Percentiles rank a stretch among this genome's conserved stretches.
These are phyloP conservation scores for Fusarium miscanthi DNA, from an alignment of 2,329 filamentous ascomycete genomes.

Conservation along the genomic window DNA sequence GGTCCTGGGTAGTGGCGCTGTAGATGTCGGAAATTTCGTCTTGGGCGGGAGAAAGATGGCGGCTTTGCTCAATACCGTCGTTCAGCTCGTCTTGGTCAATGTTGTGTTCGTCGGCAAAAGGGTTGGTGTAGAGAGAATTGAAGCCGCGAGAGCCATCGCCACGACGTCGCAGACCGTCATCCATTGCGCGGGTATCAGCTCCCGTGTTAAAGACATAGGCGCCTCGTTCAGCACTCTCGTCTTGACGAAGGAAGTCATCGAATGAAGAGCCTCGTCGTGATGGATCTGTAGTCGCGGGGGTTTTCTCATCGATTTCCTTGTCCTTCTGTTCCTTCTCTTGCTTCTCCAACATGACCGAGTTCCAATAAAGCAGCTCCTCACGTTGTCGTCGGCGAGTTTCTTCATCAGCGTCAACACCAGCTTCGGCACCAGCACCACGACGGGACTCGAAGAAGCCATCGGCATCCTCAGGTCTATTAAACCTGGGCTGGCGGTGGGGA, in stretches of 20 bases:
- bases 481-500: slow-evolving; percentile 62
- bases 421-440: slow-evolving; percentile 54
- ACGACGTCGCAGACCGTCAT: slow-evolving; percentile 62
- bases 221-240: slow-evolving; percentile 63
- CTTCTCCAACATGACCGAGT: slow-evolving; percentile 64
- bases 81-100: slow-evolving; percentile 61
- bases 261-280: slow-evolving; percentile 58
- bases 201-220: slow-evolving; percentile 69
- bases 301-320: slow-evolving; percentile 26
- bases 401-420: slow-evolving; percentile 70
- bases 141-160: slow-evolving; percentile 60
- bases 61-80: slow-evolving; percentile 53
- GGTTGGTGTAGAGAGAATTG: slow-evolving; percentile 64
- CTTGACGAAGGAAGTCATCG: slow-evolving; percentile 68
- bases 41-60: slow-evolving; percentile 56
- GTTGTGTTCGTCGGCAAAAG: slow-evolving; percentile 68
- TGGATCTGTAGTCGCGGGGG: not conserved
- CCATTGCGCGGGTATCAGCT: slow-evolving; percentile 54
- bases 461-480: slow-evolving; percentile 74
- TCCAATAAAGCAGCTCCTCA: slow-evolving; percentile 75
- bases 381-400: slow-evolving; percentile 69
- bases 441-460: slow-evolving; percentile 69
- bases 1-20: slow-evolving; percentile 63
- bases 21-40: slow-evolving; percentile 68
- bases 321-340: slow-evolving; percentile 49